Conservation (phyloP, 371 early-diverging fungal genomes). For the Zychaea mexicana region DNA sequence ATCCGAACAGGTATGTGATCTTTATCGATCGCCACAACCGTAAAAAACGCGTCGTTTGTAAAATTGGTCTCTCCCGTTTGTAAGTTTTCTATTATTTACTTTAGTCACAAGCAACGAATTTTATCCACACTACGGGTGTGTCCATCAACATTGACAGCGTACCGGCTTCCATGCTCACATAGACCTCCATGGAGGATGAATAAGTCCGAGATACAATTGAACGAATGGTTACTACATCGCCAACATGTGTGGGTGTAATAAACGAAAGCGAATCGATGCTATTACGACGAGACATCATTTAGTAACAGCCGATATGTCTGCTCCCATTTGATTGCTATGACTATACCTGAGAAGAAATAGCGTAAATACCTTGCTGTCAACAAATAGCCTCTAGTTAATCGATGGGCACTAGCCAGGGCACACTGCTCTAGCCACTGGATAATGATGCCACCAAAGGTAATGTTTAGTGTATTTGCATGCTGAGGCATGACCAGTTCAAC, state of each 20-base stretch:
- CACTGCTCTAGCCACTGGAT: slow-evolving; percentile 80
- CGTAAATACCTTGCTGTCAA: slow-evolving; percentile 47
- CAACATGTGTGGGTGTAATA: slow-evolving; percentile 54
- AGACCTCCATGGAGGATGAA: slow-evolving; percentile 64
- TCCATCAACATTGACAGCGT: too few relatives aligned
- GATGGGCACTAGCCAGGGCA: slow-evolving; percentile 66
- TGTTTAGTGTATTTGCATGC: slow-evolving; percentile 71
- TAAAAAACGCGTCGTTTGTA: slow-evolving; percentile 67
- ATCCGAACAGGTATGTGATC: slow-evolving; percentile 45
- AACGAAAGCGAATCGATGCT: slow-evolving; percentile 60
- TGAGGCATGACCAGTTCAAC: slow-evolving; percentile 76
- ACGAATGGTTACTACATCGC: slow-evolving; percentile 63
- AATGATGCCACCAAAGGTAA: slow-evolving; percentile 84
- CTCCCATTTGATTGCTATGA: background rate
- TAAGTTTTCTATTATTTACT: slow-evolving; percentile 45
- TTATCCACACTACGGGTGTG: background rate
- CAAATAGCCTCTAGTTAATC: slow-evolving; percentile 57
- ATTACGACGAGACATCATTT: background rate
- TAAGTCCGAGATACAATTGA: slow-evolving; percentile 60
- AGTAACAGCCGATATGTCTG: background rate
- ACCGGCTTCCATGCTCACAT: slow-evolving; percentile 63
- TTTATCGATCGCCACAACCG: slow-evolving; percentile 55
- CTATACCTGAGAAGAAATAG: background rate
- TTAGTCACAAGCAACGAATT: background rate
- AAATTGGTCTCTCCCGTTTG: slow-evolving; percentile 58